These are phyloP conservation scores for Colletotrichum eremochloae DNA, from an alignment of 2,329 filamentous ascomycete species.

Conservation along the genomic window DNA sequence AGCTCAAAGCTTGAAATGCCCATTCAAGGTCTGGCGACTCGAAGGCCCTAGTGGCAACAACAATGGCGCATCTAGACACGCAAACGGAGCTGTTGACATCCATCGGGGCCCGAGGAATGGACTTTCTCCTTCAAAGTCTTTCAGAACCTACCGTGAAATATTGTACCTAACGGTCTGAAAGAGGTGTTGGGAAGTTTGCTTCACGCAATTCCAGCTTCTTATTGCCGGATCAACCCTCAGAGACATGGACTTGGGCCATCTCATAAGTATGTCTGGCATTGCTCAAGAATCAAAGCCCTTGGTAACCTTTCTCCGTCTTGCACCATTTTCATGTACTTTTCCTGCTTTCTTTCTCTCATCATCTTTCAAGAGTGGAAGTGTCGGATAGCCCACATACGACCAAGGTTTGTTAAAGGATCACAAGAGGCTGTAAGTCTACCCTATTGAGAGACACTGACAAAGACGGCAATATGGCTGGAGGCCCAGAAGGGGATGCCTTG, in stretches of 20 bases:
- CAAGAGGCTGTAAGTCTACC: conserved; percentile 1
- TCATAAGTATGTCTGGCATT: conserved; percentile 13
- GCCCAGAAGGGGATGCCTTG: background rate
- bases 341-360: background rate
- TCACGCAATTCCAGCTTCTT: background rate
- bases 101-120: background rate
- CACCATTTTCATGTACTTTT: background rate
- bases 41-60: background rate
- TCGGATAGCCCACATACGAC: background rate
- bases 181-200: background rate
- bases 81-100: conserved; percentile 3
- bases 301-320: background rate
- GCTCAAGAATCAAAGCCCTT: background rate
- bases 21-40: background rate
- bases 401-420: background rate
- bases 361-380: background rate
- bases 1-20: background rate
- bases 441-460: background rate
- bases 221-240: too few species aligned
- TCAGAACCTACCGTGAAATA: background rate
- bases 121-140: background rate
- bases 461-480: background rate
- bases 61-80: background rate
- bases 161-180: background rate
- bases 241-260: too few species aligned